Conservation (phyloP, 2,329 filamentous ascomycete species). For the Apiospora sp. region DNA sequence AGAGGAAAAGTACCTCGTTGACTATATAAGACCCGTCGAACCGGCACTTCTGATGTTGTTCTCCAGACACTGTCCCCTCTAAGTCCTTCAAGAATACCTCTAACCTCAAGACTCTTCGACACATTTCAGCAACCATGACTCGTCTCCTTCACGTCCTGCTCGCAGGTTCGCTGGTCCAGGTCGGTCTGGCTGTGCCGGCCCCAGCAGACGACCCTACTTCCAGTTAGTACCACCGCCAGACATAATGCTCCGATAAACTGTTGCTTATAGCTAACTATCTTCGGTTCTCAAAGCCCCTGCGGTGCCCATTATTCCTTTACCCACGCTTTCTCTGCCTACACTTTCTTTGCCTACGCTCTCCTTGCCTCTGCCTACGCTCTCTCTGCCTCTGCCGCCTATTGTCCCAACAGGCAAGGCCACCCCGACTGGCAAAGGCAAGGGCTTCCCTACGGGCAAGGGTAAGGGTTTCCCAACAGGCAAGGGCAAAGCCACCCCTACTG, state of each 20-base stretch:
- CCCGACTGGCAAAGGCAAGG: background rate
- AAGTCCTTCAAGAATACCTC: background rate
- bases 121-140: conserved; percentile 22
- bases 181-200: conserved; percentile 1
- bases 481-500: background rate
- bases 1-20: background rate
- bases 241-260: accelerated
- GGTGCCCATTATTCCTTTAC: background rate
- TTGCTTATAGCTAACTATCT: background rate
- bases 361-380: background rate
- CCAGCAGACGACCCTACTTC: background rate
- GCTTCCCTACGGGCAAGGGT: background rate
- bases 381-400: background rate
- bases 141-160: conserved; percentile 25
- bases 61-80: background rate
- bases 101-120: background rate
- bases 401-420: no score
- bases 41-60: background rate
- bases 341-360: background rate
- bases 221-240: background rate
- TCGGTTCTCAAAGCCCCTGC: background rate
- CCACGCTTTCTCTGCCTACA: background rate
- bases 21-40: background rate
- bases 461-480: background rate
- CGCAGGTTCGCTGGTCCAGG: conserved; percentile 24